phyloP scores from a whole-genome alignment of 2,329 filamentous ascomycete genomes.

The Ampelomyces quisqualis region DNA sequence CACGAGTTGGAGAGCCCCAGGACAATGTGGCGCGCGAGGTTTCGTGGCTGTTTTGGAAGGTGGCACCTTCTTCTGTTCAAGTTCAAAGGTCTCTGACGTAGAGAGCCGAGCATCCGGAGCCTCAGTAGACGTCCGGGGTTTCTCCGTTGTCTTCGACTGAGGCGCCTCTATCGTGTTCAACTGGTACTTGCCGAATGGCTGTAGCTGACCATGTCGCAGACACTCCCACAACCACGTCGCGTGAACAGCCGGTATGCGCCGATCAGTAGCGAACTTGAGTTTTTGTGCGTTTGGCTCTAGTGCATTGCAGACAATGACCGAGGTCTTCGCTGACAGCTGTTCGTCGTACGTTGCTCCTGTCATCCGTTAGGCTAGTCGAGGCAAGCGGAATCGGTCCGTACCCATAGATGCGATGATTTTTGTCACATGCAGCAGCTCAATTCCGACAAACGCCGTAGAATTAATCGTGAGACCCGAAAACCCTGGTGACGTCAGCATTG shows the following conservation, averaged over 20 bases:
- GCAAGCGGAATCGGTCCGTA: conserved; percentile 33
- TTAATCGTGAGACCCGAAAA: conserved; percentile 73
- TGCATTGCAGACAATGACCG: conserved; percentile 73
- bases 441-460: conserved; percentile 78
- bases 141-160: conserved; percentile 14
- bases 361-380: conserved; percentile 16
- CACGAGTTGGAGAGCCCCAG: conserved; percentile 29
- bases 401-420: conserved; percentile 73
- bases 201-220: conserved; percentile 56
- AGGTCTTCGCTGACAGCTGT: conserved; percentile 68
- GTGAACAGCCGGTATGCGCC: conserved; percentile 77
- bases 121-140: conserved; percentile 15
- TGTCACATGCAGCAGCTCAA: conserved; percentile 82
- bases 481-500: conserved; percentile 44
- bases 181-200: conserved; percentile 50
- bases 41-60: conserved; percentile 16
- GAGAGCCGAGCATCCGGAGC: conserved; percentile 23
- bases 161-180: conserved; percentile 19
- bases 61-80: conserved; percentile 22
- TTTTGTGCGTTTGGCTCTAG: conserved; percentile 67
- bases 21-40: conserved; percentile 15
- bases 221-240: conserved; percentile 85
- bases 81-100: conserved; percentile 25
- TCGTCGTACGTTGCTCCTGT: conserved; percentile 76
- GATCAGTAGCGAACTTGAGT: conserved; percentile 70